Evolutionary conservation across 2,329 filamentous ascomycete species (phyloP).

Genomic region (Magnaporthiopsis rhizophila): DNA sequence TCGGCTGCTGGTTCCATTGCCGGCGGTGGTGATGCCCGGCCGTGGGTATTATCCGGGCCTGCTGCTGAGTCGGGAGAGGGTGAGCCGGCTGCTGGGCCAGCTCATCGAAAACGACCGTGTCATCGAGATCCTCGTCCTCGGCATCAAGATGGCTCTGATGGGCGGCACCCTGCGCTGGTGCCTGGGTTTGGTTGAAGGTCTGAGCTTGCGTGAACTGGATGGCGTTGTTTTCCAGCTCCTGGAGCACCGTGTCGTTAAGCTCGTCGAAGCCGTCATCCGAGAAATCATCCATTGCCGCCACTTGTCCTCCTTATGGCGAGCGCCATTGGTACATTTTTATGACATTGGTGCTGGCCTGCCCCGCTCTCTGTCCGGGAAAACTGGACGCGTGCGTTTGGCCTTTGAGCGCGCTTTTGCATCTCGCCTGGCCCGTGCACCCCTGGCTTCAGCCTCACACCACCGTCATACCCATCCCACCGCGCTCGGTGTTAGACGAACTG

Average conservation of each 20-base stretch:
- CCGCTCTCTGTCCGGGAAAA: not conserved
- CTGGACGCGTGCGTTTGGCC: not conserved
- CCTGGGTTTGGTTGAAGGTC: slow-evolving; percentile 18
- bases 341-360: not conserved
- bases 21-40: slow-evolving; percentile 10
- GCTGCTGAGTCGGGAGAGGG: slow-evolving; percentile 25
- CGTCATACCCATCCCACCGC: not conserved
- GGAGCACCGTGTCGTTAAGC: slow-evolving; percentile 46
- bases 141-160: slow-evolving; percentile 32
- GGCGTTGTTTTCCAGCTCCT: slow-evolving; percentile 57
- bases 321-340: not conserved
- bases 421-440: not conserved
- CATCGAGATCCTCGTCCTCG: slow-evolving; percentile 51
- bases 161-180: slow-evolving; percentile 7
- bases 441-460: not conserved
- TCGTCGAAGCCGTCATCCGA: slow-evolving; percentile 57
- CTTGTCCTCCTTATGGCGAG: not conserved
- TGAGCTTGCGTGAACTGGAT: slow-evolving; percentile 51
- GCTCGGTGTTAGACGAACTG: not conserved
- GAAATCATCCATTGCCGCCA: slow-evolving; percentile 44
- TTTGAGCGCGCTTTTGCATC: not conserved
- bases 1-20: slow-evolving; percentile 15
- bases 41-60: slow-evolving; percentile 15
- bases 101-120: slow-evolving; percentile 46
- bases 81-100: slow-evolving; percentile 29